Base-by-base conservation (phyloP, 805 yeast species). In the Komagataella pseudopastoris region DNA sequence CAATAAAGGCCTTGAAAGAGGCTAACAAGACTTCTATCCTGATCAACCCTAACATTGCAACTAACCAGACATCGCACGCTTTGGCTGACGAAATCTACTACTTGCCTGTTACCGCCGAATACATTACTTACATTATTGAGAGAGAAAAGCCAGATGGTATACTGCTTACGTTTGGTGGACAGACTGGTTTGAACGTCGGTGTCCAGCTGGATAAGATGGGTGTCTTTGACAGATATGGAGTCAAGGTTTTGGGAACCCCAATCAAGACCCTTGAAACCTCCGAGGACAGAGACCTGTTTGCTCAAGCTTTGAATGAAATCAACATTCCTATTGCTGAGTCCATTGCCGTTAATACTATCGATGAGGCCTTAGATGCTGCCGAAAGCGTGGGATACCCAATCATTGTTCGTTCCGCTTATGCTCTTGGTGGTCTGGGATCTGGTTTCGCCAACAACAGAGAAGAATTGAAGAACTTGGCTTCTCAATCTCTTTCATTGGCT, bases 141-240 rank as follows among this genome's bases (percentile, higher is more conserved):
- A 83, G 95, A 57, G 99, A 93, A 72, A 80, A 81, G 59, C 99
- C 99, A 45, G 98, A 93, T 69, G 98, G 96, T 48, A 90, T 93
- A 52, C 75, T 91, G 63, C 77, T 91, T 64, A 91, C 99, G 3
- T 93, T 93, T 67, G 99, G 99, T 63, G 99, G 99, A 58, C 99
- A 93, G 74, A 93, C 99, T 39, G 99, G 85, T 57, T 77, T 93
- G 61, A 93, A 90, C 65, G 96, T 91, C 55, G 98, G 98, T 71
- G 95, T 93, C 50, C 85, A 88, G 62, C 78, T 93, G 56, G 96
- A 93, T 55, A 86, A 89, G 71, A 85, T 87, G 89, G 98, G 97
- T 57, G 88, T 88, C 53, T 84, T 95, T 62, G 88, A 85, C 57
- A 77, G 95, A 59, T 88, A 86, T 66, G 86, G 86, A 57, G 89